Evolutionary conservation across 805 yeast species (phyloP).

Genomic region (Candida mattraensis): DNA sequence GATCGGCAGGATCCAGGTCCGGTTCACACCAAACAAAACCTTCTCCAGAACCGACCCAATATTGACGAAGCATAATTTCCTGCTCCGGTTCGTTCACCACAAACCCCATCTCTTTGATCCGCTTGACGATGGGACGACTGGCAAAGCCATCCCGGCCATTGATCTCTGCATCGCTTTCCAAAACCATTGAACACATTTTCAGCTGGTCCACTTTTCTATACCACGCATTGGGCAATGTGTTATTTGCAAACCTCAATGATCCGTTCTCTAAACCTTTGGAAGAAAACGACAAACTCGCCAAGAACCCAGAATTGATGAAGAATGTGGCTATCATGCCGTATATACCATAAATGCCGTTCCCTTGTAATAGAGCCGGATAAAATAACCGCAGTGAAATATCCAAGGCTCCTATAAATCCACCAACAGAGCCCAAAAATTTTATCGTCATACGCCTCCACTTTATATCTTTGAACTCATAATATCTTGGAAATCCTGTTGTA

Average conservation of each 20-base stretch:
- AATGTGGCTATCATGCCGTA: slow-evolving; percentile 51
- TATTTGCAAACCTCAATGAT: slow-evolving; percentile 61
- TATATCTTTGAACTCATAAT: slow-evolving; percentile 36
- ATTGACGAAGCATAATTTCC: slow-evolving; percentile 71
- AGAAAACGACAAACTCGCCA: slow-evolving; percentile 44
- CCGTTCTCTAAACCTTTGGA: slow-evolving; percentile 49
- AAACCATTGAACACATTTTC: slow-evolving; percentile 60
- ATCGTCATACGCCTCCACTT: slow-evolving; percentile 33
- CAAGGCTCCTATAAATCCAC: slow-evolving; percentile 42
- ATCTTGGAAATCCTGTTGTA: slow-evolving; percentile 59
- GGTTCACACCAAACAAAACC: slow-evolving; percentile 90
- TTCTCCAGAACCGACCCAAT: slow-evolving; percentile 85
- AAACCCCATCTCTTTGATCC: slow-evolving; percentile 37
- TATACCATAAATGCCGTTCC: slow-evolving; percentile 42
- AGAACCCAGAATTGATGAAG: slow-evolving; percentile 45
- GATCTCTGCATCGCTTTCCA: slow-evolving; percentile 62
- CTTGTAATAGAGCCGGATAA: slow-evolving; percentile 28
- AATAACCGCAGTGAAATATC: slow-evolving; percentile 47
- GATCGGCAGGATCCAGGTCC: slow-evolving; percentile 83
- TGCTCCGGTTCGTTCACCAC: slow-evolving; percentile 55
- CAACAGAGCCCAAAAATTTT: slow-evolving; percentile 43
- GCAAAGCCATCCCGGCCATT: slow-evolving; percentile 46
- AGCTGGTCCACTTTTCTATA: slow-evolving; percentile 66
- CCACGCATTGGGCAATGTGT: slow-evolving; percentile 65
- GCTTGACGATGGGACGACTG: slow-evolving; percentile 30